Conservation (phyloP, 257 asterid species). For the Voacanga thouarsii region DNA sequence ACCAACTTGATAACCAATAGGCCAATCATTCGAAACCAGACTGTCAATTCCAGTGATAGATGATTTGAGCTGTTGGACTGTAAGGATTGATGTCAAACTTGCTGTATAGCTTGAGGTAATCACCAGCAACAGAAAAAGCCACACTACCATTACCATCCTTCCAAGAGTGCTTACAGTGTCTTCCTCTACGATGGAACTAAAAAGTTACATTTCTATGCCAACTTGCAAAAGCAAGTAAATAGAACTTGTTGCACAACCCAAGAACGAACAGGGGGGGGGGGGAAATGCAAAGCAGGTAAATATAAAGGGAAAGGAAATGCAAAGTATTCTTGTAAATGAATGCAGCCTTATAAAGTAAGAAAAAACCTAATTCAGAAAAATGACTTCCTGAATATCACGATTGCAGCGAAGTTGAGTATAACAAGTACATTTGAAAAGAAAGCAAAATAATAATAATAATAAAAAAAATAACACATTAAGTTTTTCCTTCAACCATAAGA, state of each 20-base stretch:
- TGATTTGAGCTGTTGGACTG: constrained; percentile 49
- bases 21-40: constrained; percentile 31
- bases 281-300: neutral
- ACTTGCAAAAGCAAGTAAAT: neutral
- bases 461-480: neutral
- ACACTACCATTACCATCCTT: constrained; percentile 47
- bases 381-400: too few relatives aligned
- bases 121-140: constrained; percentile 56
- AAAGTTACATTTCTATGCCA: too few relatives aligned
- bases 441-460: too few relatives aligned
- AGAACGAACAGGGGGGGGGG: neutral
- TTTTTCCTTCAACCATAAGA: neutral
- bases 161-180: constrained; percentile 49
- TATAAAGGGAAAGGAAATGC: neutral
- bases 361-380: too few relatives aligned
- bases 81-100: constrained; percentile 61
- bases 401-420: neutral
- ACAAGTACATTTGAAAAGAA: neutral
- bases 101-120: constrained; percentile 62
- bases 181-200: constrained; percentile 39
- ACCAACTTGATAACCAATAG: constrained; percentile 50
- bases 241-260: too few relatives aligned
- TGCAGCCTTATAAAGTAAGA: neutral
- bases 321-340: neutral
- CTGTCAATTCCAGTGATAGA: constrained; percentile 52